Percentiles rank a stretch among this genome's conserved stretches.
Conservation (phyloP, 2,329 filamentous ascomycete genomes). For the Fusarium domesticum region DNA sequence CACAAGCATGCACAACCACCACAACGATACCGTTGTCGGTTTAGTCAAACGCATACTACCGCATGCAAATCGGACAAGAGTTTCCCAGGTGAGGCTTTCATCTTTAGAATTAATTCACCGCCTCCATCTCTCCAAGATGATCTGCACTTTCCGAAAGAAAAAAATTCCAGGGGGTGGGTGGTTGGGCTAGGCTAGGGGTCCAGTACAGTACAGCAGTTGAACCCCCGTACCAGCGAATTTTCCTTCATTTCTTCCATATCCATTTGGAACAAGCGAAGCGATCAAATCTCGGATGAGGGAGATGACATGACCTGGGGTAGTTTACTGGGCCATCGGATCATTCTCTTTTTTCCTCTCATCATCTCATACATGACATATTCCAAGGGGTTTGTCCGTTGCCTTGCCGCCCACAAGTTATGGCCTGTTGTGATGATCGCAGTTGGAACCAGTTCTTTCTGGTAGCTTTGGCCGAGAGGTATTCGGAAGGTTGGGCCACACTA, state of each 20-base stretch:
- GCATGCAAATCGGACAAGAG: background rate
- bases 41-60: background rate
- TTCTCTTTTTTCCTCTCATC: background rate
- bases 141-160: background rate
- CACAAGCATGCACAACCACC: background rate
- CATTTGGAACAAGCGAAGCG: too few relatives aligned
- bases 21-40: background rate
- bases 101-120: background rate
- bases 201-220: too few relatives aligned
- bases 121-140: background rate
- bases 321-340: background rate
- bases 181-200: background rate
- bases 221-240: too few relatives aligned
- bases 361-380: background rate
- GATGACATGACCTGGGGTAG: conserved; percentile 18
- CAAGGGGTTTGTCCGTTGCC: conserved; percentile 1
- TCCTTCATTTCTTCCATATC: too few relatives aligned
- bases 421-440: conserved; percentile 7
- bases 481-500: too few relatives aligned
- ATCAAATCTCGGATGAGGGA: conserved; percentile 10
- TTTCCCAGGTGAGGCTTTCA: background rate
- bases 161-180: background rate
- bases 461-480: too few relatives aligned
- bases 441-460: too few relatives aligned
- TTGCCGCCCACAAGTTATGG: conserved; percentile 12